These are phyloP conservation scores for Cunninghamia lanceolata DNA, from an alignment of 75 land plant genomes.

Conservation along the genomic window DNA sequence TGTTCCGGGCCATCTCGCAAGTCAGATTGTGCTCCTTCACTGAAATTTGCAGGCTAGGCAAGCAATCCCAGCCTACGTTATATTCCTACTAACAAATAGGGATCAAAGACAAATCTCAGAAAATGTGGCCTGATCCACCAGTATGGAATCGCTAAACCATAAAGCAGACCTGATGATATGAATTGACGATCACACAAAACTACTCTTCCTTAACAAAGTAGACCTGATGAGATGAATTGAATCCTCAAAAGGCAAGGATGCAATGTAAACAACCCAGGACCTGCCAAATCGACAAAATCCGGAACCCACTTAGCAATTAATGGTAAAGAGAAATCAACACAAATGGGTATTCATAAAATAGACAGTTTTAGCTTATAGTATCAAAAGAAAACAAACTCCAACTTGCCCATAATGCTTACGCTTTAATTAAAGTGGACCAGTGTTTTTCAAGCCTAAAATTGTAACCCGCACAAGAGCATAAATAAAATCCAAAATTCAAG, in stretches of 20 bases:
- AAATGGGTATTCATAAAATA: background rate
- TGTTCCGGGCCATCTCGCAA: constrained; percentile 24
- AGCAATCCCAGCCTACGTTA: background rate
- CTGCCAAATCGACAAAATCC: background rate
- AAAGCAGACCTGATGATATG: background rate
- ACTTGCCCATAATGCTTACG: background rate
- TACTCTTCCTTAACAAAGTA: background rate
- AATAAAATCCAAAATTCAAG: background rate
- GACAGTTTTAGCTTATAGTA: background rate
- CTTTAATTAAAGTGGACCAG: background rate
- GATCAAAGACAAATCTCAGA: background rate
- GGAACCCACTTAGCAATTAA: background rate
- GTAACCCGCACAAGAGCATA: background rate
- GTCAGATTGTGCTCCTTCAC: background rate
- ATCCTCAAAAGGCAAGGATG: background rate
- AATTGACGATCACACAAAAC: background rate
- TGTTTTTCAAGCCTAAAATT: background rate
- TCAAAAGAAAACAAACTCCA: background rate
- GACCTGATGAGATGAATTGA: background rate
- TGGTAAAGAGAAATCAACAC: background rate
- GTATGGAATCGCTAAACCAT: background rate
- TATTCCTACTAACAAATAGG: background rate
- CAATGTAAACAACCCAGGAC: background rate
- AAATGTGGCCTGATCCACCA: background rate
- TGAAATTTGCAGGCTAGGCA: background rate